phyloP scores from a whole-genome alignment of 2,329 filamentous ascomycete species.

The Epichloe hybrida region DNA sequence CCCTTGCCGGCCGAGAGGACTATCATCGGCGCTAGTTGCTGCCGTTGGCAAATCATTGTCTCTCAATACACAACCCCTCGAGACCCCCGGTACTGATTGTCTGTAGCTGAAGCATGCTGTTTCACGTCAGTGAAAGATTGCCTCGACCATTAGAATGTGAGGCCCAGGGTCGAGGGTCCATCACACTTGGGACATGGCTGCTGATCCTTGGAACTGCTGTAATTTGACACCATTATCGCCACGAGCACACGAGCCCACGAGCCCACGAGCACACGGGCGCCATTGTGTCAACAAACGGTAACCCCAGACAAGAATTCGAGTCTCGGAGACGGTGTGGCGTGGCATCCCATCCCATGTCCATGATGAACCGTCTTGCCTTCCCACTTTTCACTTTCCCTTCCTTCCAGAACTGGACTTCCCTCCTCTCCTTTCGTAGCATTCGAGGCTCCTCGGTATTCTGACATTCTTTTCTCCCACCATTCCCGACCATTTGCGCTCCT shows the following conservation, averaged over 20 bases:
- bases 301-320: neutral
- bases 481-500: conserved; percentile 3
- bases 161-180: too few species aligned
- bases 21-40: too few species aligned
- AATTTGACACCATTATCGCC: neutral
- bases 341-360: neutral
- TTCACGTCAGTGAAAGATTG: too few species aligned
- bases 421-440: neutral
- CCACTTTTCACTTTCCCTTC: neutral
- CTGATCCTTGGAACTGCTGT: conserved; percentile 5
- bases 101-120: too few species aligned
- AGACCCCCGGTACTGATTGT: too few species aligned
- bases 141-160: too few species aligned
- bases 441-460: neutral
- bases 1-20: too few species aligned
- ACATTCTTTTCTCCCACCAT: neutral
- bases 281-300: neutral
- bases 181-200: too few species aligned
- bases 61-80: too few species aligned
- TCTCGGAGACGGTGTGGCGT: neutral
- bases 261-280: neutral
- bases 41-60: too few species aligned
- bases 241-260: neutral
- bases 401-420: neutral
- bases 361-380: neutral